These are phyloP conservation scores for Nelumbo lutea DNA, from an alignment of 164 flowering plant species.

Conservation along the genomic window DNA sequence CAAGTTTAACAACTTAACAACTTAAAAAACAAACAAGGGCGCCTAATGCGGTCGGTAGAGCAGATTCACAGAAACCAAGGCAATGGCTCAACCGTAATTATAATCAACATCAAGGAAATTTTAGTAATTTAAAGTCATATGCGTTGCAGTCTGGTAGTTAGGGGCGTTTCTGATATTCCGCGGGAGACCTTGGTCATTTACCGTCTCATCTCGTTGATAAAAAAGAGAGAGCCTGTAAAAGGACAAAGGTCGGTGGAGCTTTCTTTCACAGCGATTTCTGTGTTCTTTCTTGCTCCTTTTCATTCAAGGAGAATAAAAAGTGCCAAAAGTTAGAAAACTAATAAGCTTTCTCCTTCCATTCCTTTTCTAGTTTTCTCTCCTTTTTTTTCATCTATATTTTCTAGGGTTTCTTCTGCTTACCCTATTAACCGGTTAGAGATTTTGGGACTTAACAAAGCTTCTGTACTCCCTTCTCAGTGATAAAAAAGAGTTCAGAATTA, in stretches of 20 bases:
- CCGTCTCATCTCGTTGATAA: too few species aligned
- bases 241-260: neutral
- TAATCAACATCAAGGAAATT: too few species aligned
- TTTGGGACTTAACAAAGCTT: neutral
- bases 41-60: neutral
- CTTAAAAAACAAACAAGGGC: too few species aligned
- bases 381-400: conserved; percentile 1
- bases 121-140: too few species aligned
- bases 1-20: too few species aligned
- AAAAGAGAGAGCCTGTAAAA: neutral
- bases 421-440: neutral
- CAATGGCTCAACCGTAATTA: too few species aligned
- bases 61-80: neutral
- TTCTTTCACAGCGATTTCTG: conserved; percentile 11
- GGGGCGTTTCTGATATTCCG: neutral
- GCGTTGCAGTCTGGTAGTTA: neutral
- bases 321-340: neutral
- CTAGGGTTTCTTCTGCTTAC: conserved; percentile 10
- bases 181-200: neutral
- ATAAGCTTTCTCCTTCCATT: neutral
- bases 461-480: neutral
- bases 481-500: neutral
- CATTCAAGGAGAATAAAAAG: neutral
- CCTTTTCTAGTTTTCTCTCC: neutral
- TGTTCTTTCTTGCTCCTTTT: conserved; percentile 11